A percentile compares a stretch with the other conserved stretches of the same genome.
Conservation (phyloP, 306 rosid genomes). For the Malus asiatica region DNA sequence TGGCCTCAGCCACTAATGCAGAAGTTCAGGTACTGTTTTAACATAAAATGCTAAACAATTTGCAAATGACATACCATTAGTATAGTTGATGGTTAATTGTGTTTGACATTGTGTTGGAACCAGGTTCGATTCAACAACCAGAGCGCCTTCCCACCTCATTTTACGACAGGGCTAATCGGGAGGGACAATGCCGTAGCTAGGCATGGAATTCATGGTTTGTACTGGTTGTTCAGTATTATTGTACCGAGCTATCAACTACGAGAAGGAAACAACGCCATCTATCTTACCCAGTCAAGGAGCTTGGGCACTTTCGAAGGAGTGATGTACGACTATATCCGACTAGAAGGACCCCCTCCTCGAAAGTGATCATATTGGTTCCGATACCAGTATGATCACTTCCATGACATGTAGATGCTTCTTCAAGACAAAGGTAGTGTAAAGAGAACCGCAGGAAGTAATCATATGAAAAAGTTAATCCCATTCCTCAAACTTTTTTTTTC, state of each 20-base stretch:
- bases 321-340: conserved; percentile 85
- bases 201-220: conserved; percentile 75
- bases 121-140: conserved; percentile 57
- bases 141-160: not conserved
- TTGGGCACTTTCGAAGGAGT: conserved; percentile 31
- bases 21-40: not conserved
- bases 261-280: conserved; percentile 46
- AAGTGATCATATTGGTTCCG: not conserved
- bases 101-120: not conserved
- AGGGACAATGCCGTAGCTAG: conserved; percentile 69
- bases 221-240: conserved; percentile 31
- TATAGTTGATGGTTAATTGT: not conserved
- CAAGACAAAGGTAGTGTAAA: not conserved
- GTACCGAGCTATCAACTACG: conserved; percentile 25
- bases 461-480: not conserved
- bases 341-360: conserved; percentile 50
- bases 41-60: not conserved
- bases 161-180: conserved; percentile 43
- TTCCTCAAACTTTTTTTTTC: too few species aligned
- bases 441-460: not conserved
- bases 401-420: not conserved
- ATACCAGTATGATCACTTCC: not conserved
- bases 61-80: not conserved
- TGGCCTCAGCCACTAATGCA: conserved; percentile 45
- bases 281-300: conserved; percentile 45